A percentile compares a stretch with the other conserved stretches of the same genome.
These are phyloP conservation scores for Termitomyces sp. DNA, from an alignment of 768 basidiomycete genomes.

Conservation along the genomic window DNA sequence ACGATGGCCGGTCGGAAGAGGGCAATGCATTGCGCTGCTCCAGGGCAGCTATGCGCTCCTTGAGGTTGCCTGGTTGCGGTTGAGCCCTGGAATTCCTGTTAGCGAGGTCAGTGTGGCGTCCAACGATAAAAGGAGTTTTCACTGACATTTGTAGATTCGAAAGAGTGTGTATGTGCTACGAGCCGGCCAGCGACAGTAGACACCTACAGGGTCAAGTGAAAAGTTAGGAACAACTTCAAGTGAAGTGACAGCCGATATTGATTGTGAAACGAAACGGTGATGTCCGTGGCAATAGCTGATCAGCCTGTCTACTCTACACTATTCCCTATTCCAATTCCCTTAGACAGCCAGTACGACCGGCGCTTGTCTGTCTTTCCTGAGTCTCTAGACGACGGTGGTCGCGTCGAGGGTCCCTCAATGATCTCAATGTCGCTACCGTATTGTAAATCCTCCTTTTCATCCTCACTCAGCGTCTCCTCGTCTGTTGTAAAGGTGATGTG, in stretches of 20 bases:
- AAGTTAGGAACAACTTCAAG: constrained; percentile 3
- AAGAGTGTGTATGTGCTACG: constrained; percentile 15
- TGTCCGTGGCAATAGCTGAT: constrained; percentile 7
- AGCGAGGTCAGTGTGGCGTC: constrained; percentile 2
- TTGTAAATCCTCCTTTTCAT: constrained; percentile 16
- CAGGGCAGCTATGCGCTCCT: constrained; percentile 79
- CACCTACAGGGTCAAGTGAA: constrained; percentile 11
- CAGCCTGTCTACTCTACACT: constrained; percentile 9
- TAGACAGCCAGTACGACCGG: constrained; percentile 57
- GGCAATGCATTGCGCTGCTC: constrained; percentile 48
- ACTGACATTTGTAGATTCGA: constrained; percentile 12
- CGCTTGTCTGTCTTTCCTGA: constrained; percentile 17
- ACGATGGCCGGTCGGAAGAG: constrained; percentile 16
- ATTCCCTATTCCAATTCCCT: constrained; percentile 32
- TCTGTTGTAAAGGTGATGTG: constrained; percentile 39
- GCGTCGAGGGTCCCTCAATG: neutral
- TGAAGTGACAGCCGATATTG: constrained; percentile 5
- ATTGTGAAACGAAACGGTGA: constrained; percentile 15
- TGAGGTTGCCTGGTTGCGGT: constrained; percentile 49
- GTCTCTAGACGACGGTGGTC: neutral
- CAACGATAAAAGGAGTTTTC: constrained; percentile 1
- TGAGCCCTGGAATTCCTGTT: constrained; percentile 22
- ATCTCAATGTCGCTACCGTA: constrained; percentile 2
- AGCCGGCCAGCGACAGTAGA: constrained; percentile 21
- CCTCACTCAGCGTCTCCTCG: constrained; percentile 22